Evolutionary conservation across 192 early-diverging fungal genomes (phyloP), one percentile per base, ranked within the genome.

Genomic region (Coemansia sp.): DNA sequence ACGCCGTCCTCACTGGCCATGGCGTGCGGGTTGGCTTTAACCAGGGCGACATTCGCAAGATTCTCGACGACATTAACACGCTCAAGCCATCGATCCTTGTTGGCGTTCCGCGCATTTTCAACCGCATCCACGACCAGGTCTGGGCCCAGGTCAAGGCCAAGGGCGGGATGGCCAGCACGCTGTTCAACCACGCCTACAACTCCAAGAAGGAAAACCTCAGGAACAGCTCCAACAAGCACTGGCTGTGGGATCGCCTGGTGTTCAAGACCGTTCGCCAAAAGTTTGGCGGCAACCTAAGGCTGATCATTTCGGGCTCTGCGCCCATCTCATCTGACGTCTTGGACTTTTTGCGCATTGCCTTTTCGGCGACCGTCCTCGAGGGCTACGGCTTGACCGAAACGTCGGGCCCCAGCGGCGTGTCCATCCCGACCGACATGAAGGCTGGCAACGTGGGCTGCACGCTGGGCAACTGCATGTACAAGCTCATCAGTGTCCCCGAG

Each of bases 361-460:
- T 96, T 33, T 91, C 89, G 65, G 81, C 90, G 10, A 53, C 63
- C 7, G 82, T 95, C 29, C 68, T 95, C 5, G 86, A 91, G 44
- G 96, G 95, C 1, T 95, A 93, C 68, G 94, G 90, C 26, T 74
- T 90, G 86, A 87, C 93, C 19, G 92, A 95, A 72, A 83, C 83
- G 24, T 82, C 80, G 44, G 91, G 90, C 50, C 86, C 88, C 53
- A 80, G 84, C 42, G 71, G 86, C 34, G 69, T 92, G 33, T 82
- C 87, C 62, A 58, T 84, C 7, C 76, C 77, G 12, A 70, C 71
- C 32, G 67, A 83, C 29, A 83, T 88, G 67, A 67, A 63, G 32
- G 74, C 88, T 26, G 84, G 85, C 35, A 82, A 82, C 42, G 90
- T 93, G 18, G 94, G 94, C 12, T 84, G 85, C 12, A 88, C 91